These are phyloP conservation scores for Inosperma sp. DNA, from an alignment of 768 basidiomycete genomes.

Conservation along the genomic window DNA sequence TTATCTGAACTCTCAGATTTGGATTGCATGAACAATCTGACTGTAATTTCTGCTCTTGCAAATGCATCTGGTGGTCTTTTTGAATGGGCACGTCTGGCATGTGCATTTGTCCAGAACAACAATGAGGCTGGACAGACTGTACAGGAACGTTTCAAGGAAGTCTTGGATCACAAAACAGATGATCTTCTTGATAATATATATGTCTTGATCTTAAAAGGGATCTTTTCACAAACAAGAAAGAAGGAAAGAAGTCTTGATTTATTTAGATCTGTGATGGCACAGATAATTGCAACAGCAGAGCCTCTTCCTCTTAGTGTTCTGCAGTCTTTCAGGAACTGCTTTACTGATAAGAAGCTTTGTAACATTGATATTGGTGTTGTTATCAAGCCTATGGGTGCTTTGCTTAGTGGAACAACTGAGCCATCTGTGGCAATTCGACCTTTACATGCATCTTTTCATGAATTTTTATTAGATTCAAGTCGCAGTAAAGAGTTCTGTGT, in stretches of 20 bases:
- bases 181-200: neutral
- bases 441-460: slow-evolving; percentile 26
- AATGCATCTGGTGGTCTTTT: neutral
- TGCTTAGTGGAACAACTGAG: slow-evolving; percentile 8
- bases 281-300: slow-evolving; percentile 7
- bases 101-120: neutral
- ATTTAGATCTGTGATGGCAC: slow-evolving; percentile 12
- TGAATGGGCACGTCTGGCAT: slow-evolving; percentile 1
- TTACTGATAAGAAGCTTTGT: neutral
- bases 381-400: slow-evolving; percentile 9
- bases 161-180: neutral
- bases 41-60: neutral
- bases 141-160: neutral
- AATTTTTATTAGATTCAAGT: slow-evolving; percentile 20
- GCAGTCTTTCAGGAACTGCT: neutral
- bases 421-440: slow-evolving; percentile 7
- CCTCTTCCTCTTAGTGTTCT: slow-evolving; percentile 2
- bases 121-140: neutral
- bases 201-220: neutral
- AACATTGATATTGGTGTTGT: slow-evolving; percentile 2
- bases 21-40: neutral
- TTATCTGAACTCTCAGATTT: neutral
- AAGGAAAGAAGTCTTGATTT: neutral
- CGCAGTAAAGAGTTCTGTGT: slow-evolving; percentile 18
- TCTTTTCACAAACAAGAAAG: neutral